Evolutionary conservation across 2,329 filamentous ascomycete species (phyloP), one percentile per base, ranked within the genome.

Genomic region (Exophiala sideris): DNA sequence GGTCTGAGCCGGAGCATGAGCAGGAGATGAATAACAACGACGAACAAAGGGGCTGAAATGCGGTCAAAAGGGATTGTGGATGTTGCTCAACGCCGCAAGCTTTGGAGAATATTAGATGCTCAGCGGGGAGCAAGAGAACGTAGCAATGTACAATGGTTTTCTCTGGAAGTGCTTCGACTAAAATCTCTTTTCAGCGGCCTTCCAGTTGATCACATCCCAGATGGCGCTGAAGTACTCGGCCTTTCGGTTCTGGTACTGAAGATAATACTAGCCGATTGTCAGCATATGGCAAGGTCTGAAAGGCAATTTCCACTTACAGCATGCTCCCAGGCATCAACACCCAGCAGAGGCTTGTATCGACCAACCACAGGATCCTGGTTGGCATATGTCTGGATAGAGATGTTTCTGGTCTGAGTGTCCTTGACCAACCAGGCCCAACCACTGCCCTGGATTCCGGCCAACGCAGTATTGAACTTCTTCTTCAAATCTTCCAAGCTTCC

Each of bases 141-240:
- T 38, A 12, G 14, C 10, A 10, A 38, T 38, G 35, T 38, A 9
- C 35, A 38, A 38, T 12, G 6, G 35, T 38, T 38, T 12, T 38
- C 10, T 38, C 5, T 16, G 11, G 10, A 38, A 38, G 14, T 10
- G 11, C 35, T 38, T n/a, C 4, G 35, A 18, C 16, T 8, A 29
- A 41, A 64, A 90, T 62, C 89, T 83, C 79, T 86, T 84, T 71
- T 88, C 85, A 41, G 90, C 91, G 32, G 87, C 83, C 82, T 91
- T 90, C 91, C 91, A 96, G 84, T 96, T 96, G 73, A 96, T 79
- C 46, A 96, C 91, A 64, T 95, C 89, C 91, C 91, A 96, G 71
- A 96, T 87, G 55, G 89, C 89, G 66, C 82, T 82, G 75, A 96
- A 96, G 80, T 96, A 96, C 78, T 96, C 91, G 54, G 87, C 91